A percentile compares a stretch with the other conserved stretches of the same genome.
phyloP scores from a whole-genome alignment of 1,284 basidiomycete species.

The Malassezia dermatis region DNA sequence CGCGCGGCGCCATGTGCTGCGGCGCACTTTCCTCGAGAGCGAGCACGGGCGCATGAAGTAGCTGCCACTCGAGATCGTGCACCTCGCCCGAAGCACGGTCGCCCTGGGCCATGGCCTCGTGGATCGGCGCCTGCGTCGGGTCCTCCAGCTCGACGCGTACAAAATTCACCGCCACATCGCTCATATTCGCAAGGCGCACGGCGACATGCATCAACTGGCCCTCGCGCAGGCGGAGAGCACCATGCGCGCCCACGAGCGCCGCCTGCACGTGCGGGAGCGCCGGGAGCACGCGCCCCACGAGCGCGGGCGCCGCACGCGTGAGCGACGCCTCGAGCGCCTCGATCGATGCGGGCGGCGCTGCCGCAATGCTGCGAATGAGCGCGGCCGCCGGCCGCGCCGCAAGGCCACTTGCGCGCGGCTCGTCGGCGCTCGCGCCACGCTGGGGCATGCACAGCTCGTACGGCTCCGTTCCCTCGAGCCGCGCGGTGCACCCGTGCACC shows the following conservation, averaged over 20 bases:
- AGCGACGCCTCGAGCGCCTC: not conserved
- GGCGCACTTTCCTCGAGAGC: not conserved
- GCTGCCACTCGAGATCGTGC: conserved; percentile 78
- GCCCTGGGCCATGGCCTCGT: conserved; percentile 61
- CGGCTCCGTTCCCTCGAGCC: conserved; percentile 60
- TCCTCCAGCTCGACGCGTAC: conserved; percentile 76
- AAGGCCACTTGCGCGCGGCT: conserved; percentile 51
- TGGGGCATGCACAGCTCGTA: not conserved
- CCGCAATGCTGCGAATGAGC: conserved; percentile 3
- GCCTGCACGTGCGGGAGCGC: conserved; percentile 77
- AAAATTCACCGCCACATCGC: conserved; percentile 66
- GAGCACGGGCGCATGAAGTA: conserved; percentile 61
- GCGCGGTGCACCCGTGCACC: conserved; percentile 67
- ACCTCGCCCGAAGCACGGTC: conserved; percentile 70
- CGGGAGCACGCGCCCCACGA: conserved; percentile 65
- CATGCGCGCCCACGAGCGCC: conserved; percentile 71
- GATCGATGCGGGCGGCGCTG: not conserved
- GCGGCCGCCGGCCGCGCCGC: conserved; percentile 52
- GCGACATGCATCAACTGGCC: conserved; percentile 78
- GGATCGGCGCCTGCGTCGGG: conserved; percentile 66
- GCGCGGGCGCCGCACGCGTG: conserved; percentile 36
- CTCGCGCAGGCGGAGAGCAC: conserved; percentile 83
- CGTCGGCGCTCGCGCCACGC: conserved; percentile 53
- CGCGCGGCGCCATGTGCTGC: conserved; percentile 57
- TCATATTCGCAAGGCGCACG: conserved; percentile 72